These are phyloP conservation scores for Diaporthe longicolla DNA, from an alignment of 2,329 filamentous ascomycete genomes.

Conservation along the genomic window DNA sequence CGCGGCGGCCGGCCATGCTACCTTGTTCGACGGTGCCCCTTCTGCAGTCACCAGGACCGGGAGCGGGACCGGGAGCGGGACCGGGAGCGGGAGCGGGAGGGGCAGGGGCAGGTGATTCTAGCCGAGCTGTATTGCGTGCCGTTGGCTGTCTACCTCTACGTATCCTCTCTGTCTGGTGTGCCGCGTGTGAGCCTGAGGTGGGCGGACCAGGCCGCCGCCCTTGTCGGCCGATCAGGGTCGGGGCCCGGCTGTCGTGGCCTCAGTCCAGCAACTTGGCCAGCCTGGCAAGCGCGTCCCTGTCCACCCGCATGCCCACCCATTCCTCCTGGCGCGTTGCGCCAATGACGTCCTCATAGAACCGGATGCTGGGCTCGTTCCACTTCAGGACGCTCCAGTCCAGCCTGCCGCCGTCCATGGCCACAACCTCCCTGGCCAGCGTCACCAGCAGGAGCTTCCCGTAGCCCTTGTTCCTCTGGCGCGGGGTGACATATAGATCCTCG, in stretches of 20 bases:
- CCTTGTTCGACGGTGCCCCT: constrained; percentile 64
- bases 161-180: neutral
- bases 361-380: constrained; percentile 92
- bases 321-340: constrained; percentile 78
- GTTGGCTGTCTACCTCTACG: neutral
- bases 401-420: constrained; percentile 78
- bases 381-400: constrained; percentile 93
- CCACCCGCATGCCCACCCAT: constrained; percentile 83
- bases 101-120: constrained; percentile 5
- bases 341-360: constrained; percentile 80
- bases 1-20: constrained; percentile 53
- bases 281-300: constrained; percentile 74
- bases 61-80: neutral
- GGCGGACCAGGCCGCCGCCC: too few species aligned
- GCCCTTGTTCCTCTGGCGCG: constrained; percentile 78
- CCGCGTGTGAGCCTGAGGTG: neutral
- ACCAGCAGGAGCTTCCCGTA: constrained; percentile 84
- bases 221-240: too few species aligned
- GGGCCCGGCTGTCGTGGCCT: constrained; percentile 22
- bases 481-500: constrained; percentile 90
- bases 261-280: constrained; percentile 64
- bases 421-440: constrained; percentile 83
- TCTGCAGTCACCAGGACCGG: neutral
- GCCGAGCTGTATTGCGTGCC: neutral
- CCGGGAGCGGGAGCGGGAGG: neutral